Percentiles rank a stretch among this genome's conserved stretches.
Evolutionary conservation across 345 rosid species (phyloP).

Genomic region (Gynandropsis gynandra): DNA sequence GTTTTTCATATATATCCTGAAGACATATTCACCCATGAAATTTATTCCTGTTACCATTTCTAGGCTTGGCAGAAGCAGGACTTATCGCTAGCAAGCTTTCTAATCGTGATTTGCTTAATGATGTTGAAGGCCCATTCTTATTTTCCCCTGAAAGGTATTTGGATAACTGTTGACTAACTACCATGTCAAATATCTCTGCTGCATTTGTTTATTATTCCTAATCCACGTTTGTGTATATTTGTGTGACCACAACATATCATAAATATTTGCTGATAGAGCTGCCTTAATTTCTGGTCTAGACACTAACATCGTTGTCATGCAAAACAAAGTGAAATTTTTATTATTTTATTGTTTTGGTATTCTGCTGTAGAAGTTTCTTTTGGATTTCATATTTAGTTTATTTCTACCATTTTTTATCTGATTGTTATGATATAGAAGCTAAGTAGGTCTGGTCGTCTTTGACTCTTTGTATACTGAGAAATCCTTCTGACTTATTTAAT

Average conservation of each 20-base stretch:
- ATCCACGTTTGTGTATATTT: not conserved
- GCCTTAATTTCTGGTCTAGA: constrained; percentile 3
- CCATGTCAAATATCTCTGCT: not conserved
- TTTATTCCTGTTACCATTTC: constrained; percentile 27
- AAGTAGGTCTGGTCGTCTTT: too few species aligned
- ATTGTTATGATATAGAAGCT: too few species aligned
- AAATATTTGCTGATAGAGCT: not conserved
- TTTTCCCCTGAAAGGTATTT: constrained; percentile 83
- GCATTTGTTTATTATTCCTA: too few species aligned
- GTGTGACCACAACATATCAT: not conserved
- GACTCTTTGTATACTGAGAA: too few species aligned
- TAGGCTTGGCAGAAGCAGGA: constrained; percentile 99
- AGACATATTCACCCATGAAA: not conserved
- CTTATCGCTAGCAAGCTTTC: constrained; percentile 95
- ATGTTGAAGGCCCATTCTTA: constrained; percentile 42
- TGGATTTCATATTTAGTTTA: constrained; percentile 9
- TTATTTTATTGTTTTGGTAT: not conserved
- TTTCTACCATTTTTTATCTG: not conserved
- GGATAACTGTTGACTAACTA: constrained; percentile 2
- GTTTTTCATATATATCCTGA: not conserved
- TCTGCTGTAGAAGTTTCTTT: constrained; percentile 6
- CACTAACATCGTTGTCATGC: too few species aligned
- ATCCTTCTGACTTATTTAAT: too few species aligned
- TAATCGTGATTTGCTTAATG: constrained; percentile 52
- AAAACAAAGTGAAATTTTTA: not conserved